Evolutionary conservation across 2,329 filamentous ascomycete species (phyloP), one percentile per base, ranked within the genome.

Genomic region (Talaromyces sp.): DNA sequence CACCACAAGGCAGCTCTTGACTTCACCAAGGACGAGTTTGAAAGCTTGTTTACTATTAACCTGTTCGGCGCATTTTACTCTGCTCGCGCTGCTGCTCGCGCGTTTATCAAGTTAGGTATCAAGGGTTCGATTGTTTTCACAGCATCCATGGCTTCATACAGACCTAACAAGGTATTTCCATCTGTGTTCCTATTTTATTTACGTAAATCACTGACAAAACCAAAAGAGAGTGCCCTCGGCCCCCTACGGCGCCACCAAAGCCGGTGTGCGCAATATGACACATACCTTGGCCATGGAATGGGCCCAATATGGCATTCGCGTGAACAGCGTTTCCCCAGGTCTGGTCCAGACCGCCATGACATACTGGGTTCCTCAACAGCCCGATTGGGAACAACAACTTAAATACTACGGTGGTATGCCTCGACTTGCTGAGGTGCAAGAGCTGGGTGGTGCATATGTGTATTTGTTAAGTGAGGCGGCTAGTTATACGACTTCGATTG

Each of bases 221-320:
- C 27, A 54, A 45, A 10, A 69, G 68, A 66, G 68, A 11, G 68
- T 73, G 66, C 79, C 71, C 62, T 80, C 70, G 45, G 78, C 71
- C 62, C 78, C 80, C 0, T 83, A 82, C 57, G 79, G 79, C 7
- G 79, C 79, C 2, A 77, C 75, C 16, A 83, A 82, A 70, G 81
- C 78, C 3, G 80, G 78, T 0, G 71, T 82, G 1, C 72, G 78
- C 13, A 80, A 81, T 65, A 79, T 81, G 78, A 76, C 76, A 3
- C 78, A 80, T 56, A 79, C 77, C 0, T 61, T 92, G 10, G 89
- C 89, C 0, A 88, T 87, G 0, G 90, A 92, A 75, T 92, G 89
- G 89, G 88, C 87, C 0, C 76, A 80, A 2, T 83, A 88, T 71
- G 89, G 89, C 1, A 90, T 92, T 66, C 78, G 88, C 2, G 87